These are phyloP conservation scores for Hyaloperonospora brassicae DNA, from an alignment of 352 stramenopile species.

Conservation along the genomic window DNA sequence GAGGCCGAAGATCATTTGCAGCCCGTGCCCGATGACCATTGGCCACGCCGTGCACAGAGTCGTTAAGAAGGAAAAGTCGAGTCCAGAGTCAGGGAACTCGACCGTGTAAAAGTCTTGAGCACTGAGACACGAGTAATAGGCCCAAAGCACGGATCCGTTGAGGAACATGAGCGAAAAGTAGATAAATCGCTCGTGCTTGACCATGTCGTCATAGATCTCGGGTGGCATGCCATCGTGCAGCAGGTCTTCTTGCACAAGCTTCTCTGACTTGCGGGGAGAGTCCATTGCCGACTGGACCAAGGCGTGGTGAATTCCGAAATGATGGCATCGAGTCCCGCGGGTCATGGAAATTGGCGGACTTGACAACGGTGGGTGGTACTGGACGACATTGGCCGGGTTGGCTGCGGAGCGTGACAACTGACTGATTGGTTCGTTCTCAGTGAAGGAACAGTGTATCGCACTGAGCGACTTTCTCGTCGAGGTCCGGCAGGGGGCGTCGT, in stretches of 20 bases:
- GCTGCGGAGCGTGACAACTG: not conserved
- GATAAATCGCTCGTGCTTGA: slow-evolving; percentile 36
- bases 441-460: too few relatives aligned
- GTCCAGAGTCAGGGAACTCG: slow-evolving; percentile 35
- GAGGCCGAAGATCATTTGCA: slow-evolving; percentile 50
- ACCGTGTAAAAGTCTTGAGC: slow-evolving; percentile 48
- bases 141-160: slow-evolving; percentile 57
- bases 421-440: slow-evolving; percentile 7
- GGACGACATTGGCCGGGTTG: slow-evolving; percentile 10
- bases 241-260: slow-evolving; percentile 24
- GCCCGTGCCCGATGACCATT: slow-evolving; percentile 34
- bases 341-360: slow-evolving; percentile 8
- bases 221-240: slow-evolving; percentile 36
- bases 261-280: slow-evolving; percentile 28
- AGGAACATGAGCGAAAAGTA: slow-evolving; percentile 64
- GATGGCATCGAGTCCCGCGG: not conserved
- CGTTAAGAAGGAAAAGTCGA: slow-evolving; percentile 57
- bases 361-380: slow-evolving; percentile 1
- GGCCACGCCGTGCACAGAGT: slow-evolving; percentile 49
- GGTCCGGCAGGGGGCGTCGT: too few relatives aligned
- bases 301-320: slow-evolving; percentile 8
- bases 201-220: slow-evolving; percentile 51
- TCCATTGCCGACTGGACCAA: slow-evolving; percentile 8
- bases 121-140: slow-evolving; percentile 60
- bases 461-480: too few relatives aligned